Conservation (phyloP, 2,329 filamentous ascomycete genomes). For the Hypomyces rosellus region DNA sequence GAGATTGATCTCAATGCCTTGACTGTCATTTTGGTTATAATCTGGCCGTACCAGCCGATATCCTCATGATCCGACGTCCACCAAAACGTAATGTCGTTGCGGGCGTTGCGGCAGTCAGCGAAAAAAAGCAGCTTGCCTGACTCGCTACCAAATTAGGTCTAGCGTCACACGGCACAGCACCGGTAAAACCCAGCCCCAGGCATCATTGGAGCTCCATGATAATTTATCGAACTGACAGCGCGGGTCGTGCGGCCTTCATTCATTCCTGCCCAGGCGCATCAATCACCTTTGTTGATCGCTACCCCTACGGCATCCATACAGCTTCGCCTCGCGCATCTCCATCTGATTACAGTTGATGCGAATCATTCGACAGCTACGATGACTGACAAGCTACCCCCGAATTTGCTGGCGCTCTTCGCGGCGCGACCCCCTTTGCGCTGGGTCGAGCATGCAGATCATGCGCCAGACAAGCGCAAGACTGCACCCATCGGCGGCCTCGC, state of each 20-base stretch:
- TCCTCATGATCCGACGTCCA: constrained; percentile 22
- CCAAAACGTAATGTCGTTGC: constrained; percentile 15
- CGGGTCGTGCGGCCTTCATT: constrained; percentile 4
- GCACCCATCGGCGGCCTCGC: constrained; percentile 67
- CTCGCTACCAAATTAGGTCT: constrained; percentile 18
- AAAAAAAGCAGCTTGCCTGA: constrained; percentile 10
- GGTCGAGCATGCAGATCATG: constrained; percentile 74
- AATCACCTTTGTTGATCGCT: background rate
- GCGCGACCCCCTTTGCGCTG: constrained; percentile 88
- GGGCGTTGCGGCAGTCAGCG: background rate
- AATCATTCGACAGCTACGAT: constrained; percentile 42
- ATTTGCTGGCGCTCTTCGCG: constrained; percentile 89
- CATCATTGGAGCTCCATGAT: constrained; percentile 9
- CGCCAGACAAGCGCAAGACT: constrained; percentile 76
- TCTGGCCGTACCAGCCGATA: constrained; percentile 23
- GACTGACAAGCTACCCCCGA: constrained; percentile 94
- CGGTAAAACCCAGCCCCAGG: constrained; percentile 16
- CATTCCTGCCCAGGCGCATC: constrained; percentile 4
- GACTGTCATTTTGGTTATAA: constrained; percentile 44
- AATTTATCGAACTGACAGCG: constrained; percentile 17
- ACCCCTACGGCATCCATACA: background rate
- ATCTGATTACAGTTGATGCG: no score
- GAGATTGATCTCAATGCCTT: constrained; percentile 47
- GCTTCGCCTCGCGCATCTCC: no score
- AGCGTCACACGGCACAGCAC: constrained; percentile 17